phyloP scores from a whole-genome alignment of 768 basidiomycete genomes.

The Cystofilobasidium ferigula region DNA sequence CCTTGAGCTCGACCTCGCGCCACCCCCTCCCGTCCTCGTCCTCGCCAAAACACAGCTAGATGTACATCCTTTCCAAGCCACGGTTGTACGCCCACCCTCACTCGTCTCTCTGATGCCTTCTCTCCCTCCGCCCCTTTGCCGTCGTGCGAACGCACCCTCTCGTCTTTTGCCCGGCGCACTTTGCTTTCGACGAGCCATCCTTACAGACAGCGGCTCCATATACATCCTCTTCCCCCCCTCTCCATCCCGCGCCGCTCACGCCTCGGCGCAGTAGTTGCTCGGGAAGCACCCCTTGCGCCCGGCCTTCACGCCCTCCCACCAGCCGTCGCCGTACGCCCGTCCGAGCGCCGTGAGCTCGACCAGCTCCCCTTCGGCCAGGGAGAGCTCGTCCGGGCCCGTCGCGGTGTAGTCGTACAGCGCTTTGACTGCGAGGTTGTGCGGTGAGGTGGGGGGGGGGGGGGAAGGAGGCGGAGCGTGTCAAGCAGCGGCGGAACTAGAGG shows the following conservation, averaged over 20 bases:
- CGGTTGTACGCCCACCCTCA: too few relatives aligned
- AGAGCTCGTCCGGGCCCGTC: constrained; percentile 20
- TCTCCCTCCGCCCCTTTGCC: too few relatives aligned
- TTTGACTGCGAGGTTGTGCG: neutral
- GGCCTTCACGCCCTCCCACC: constrained; percentile 17
- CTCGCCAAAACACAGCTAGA: too few relatives aligned
- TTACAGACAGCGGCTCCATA: neutral
- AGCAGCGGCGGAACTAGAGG: neutral
- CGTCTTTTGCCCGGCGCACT: too few relatives aligned
- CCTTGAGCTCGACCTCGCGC: too few relatives aligned
- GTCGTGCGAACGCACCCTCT: too few relatives aligned
- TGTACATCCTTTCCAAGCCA: too few relatives aligned
- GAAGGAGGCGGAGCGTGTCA: neutral
- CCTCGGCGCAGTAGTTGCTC: constrained; percentile 11
- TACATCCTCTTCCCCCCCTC: neutral
- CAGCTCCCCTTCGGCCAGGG: constrained; percentile 11
- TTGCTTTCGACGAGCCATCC: too few relatives aligned
- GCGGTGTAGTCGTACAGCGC: constrained; percentile 21
- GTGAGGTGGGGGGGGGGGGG: neutral
- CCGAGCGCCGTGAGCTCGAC: constrained; percentile 15
- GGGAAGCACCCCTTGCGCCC: constrained; percentile 17
- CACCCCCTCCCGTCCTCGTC: too few relatives aligned
- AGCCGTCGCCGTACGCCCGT: constrained; percentile 18
- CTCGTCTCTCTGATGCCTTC: too few relatives aligned
- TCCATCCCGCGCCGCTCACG: neutral